A percentile compares a stretch with the other conserved stretches of the same genome.
phyloP scores from a whole-genome alignment of 1,284 basidiomycete genomes.

The Termitomyces sp. region DNA sequence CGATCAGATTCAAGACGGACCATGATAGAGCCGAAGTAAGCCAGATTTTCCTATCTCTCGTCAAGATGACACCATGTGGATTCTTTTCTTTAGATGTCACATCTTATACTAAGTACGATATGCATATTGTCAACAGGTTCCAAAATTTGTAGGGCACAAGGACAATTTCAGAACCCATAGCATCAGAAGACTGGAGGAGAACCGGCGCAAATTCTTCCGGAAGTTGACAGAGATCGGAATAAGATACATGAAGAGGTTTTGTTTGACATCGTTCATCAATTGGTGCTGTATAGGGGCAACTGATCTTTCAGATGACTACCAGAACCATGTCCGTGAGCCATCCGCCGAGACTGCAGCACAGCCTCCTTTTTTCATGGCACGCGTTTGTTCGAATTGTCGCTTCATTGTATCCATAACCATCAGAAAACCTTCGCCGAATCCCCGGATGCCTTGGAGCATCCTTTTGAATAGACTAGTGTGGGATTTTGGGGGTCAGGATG shows the following conservation, averaged over 20 bases:
- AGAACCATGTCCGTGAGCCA: background rate
- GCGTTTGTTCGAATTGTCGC: constrained; percentile 11
- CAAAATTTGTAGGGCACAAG: background rate
- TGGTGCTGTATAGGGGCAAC: background rate
- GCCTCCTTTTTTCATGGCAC: constrained; percentile 7
- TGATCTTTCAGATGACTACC: background rate
- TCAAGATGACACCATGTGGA: too few relatives aligned
- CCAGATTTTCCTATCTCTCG: constrained; percentile 39
- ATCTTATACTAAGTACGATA: background rate
- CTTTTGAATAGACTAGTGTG: too few relatives aligned
- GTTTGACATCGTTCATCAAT: background rate
- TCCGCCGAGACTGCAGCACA: background rate
- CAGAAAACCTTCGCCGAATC: background rate
- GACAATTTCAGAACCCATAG: background rate
- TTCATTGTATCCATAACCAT: constrained; percentile 1
- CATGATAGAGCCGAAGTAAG: too few relatives aligned
- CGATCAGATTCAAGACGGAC: too few relatives aligned
- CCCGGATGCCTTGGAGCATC: background rate
- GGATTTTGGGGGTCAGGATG: background rate
- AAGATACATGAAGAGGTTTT: background rate
- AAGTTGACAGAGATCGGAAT: background rate
- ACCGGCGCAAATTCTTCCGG: background rate
- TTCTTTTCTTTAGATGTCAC: background rate
- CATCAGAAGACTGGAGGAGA: background rate
- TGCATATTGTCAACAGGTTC: background rate